These are phyloP conservation scores for Conticribra guillardii DNA, from an alignment of 108 stramenopile genomes.

Conservation along the genomic window DNA sequence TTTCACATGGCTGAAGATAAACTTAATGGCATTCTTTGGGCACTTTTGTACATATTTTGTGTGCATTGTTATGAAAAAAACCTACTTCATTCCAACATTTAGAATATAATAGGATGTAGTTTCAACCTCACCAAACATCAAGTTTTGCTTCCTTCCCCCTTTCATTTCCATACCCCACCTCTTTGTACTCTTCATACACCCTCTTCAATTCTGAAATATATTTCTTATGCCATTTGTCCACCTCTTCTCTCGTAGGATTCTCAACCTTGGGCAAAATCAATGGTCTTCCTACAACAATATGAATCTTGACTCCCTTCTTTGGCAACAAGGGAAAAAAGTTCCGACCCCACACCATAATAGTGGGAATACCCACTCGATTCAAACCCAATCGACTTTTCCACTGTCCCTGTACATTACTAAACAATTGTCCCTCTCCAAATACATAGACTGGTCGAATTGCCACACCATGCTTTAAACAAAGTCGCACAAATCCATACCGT, in stretches of 20 bases:
- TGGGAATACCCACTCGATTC: slow-evolving; percentile 45
- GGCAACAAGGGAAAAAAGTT: slow-evolving; percentile 61
- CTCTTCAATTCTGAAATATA: slow-evolving; percentile 60
- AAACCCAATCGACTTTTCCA: slow-evolving; percentile 44
- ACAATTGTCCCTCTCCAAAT: slow-evolving; percentile 66
- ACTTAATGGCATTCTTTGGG: too few relatives aligned
- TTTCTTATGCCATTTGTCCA: slow-evolving; percentile 57
- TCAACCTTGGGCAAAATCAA: slow-evolving; percentile 63
- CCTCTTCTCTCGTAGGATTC: slow-evolving; percentile 62
- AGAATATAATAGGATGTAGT: too few relatives aligned
- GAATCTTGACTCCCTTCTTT: slow-evolving; percentile 45
- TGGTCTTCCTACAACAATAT: slow-evolving; percentile 62
- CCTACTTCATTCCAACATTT: too few relatives aligned
- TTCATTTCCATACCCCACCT: slow-evolving; percentile 55
- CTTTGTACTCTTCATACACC: slow-evolving; percentile 70
- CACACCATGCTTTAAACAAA: slow-evolving; percentile 63
- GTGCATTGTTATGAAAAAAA: too few relatives aligned
- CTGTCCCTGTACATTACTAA: slow-evolving; percentile 56
- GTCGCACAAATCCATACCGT: slow-evolving; percentile 66
- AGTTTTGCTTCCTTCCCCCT: slow-evolving; percentile 50
- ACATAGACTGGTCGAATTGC: slow-evolving; percentile 65
- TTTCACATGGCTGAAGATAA: too few relatives aligned
- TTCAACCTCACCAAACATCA: slow-evolving; percentile 75
- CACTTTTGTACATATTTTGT: too few relatives aligned
- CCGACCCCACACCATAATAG: slow-evolving; percentile 53